Evolutionary conservation across 2,329 filamentous ascomycete genomes (phyloP).

Genomic region (Paecilomyces formosus): DNA sequence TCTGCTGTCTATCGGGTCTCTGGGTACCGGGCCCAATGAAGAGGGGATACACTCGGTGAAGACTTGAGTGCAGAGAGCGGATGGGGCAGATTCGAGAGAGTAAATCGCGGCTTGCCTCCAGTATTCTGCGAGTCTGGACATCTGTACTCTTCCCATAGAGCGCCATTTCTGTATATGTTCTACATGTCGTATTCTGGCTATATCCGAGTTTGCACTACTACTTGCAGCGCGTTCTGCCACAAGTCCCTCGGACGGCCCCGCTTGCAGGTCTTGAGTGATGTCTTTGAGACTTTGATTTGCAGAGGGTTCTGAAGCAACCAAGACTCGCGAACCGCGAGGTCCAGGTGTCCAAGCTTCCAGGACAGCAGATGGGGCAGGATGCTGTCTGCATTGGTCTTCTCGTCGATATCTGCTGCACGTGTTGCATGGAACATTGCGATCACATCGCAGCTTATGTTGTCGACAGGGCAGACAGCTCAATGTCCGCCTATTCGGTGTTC

Average conservation of each 20-base stretch:
- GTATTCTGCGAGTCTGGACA: not conserved
- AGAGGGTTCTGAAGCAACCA: conserved; percentile 1
- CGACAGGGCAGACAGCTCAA: conserved; percentile 26
- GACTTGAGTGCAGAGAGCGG: not conserved
- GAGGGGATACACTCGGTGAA: not conserved
- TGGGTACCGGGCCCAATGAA: not conserved
- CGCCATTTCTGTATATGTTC: not conserved
- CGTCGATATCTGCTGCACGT: conserved; percentile 22
- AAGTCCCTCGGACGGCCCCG: not conserved
- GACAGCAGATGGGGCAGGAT: conserved; percentile 17
- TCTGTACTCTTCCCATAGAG: not conserved
- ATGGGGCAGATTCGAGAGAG: not conserved
- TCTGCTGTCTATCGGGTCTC: conserved; percentile 5
- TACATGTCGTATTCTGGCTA: not conserved
- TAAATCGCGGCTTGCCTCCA: not conserved
- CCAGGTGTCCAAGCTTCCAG: conserved; percentile 3
- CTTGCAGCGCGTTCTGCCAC: not conserved
- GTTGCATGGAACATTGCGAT: conserved; percentile 23
- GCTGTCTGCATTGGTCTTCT: conserved; percentile 21
- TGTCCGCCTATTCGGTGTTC: conserved; percentile 7
- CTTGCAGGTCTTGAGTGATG: not conserved
- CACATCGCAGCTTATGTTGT: conserved; percentile 24
- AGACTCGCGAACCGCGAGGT: not conserved
- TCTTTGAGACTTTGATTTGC: not conserved
- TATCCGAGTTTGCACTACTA: not conserved